These are phyloP conservation scores for Middelhovenomyces tepae DNA, from an alignment of 805 yeast species.

Conservation along the genomic window DNA sequence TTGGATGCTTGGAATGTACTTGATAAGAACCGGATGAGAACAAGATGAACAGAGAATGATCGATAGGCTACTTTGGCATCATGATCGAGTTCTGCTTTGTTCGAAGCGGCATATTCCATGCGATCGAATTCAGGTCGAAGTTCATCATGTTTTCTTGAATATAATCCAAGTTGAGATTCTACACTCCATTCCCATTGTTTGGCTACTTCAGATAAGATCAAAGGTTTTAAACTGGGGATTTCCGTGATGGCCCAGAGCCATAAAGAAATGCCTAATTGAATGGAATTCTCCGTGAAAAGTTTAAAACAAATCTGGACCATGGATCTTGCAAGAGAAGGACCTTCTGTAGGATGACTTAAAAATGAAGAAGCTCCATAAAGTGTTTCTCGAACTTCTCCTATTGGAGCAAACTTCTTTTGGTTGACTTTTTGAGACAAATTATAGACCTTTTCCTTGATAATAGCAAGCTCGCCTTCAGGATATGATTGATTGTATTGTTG, in stretches of 20 bases:
- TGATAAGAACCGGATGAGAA: slow-evolving; percentile 56
- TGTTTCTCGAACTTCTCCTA: slow-evolving; percentile 20
- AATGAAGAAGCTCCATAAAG: slow-evolving; percentile 34
- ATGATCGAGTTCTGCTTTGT: slow-evolving; percentile 48
- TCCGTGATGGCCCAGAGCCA: slow-evolving; percentile 78
- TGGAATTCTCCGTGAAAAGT: slow-evolving; percentile 47
- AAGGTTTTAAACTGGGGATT: slow-evolving; percentile 45
- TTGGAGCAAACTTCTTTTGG: slow-evolving; percentile 15
- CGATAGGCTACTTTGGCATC: slow-evolving; percentile 41
- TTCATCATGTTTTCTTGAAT: slow-evolving; percentile 46
- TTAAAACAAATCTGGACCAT: slow-evolving; percentile 53
- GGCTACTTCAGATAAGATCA: slow-evolving; percentile 62
- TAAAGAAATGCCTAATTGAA: slow-evolving; percentile 58
- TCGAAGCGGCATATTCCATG: slow-evolving; percentile 89
- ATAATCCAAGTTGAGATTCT: slow-evolving; percentile 53
- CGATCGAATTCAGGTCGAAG: slow-evolving; percentile 49
- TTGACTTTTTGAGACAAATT: slow-evolving; percentile 15
- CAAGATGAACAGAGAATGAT: slow-evolving; percentile 56
- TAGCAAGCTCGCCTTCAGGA: slow-evolving; percentile 18
- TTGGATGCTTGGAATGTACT: slow-evolving; percentile 75
- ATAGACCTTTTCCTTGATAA: slow-evolving; percentile 18
- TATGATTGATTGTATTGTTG: slow-evolving; percentile 22
- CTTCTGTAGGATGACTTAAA: slow-evolving; percentile 17
- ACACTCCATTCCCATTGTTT: slow-evolving; percentile 62
- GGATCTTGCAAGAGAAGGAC: slow-evolving; percentile 16